Base-by-base conservation (phyloP, 169 alveolate species). In the Plasmodium gallinaceum region DNA sequence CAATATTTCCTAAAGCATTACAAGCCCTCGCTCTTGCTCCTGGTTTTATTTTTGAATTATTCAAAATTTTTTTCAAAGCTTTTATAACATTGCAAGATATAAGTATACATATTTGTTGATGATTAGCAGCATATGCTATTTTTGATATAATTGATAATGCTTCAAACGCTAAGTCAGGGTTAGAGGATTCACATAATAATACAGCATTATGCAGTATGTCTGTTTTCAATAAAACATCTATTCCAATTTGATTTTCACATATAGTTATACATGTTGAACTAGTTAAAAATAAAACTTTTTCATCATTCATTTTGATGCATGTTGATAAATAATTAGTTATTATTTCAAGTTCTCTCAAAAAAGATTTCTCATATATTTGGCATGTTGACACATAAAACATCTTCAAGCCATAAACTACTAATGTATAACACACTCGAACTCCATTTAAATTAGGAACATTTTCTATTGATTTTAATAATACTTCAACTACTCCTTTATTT, bases 1-100 rank as follows among this genome's bases (percentile, higher is more conserved):
- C 98, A 75, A 96, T 83, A 89, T 96, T 96, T 39, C 98, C 98
- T 32, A 96, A 94, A 24, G 96, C 93, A 88, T 96, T 96, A 85
- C 97, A 94, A n/a, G 97, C 96, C 46, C 98, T 90, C 66, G 98
- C 96, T 88, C 95, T 80, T 26, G 95, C 94, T 69, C 90, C 86
- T 43, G 96, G 91, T 74, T 93, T 90, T 45, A 95, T 88, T 32
- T 78, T 90, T 26, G 97, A 95, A 89, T 95, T 94, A 64, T 92
- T 92, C 22, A 96, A 91, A 73, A 96, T 91, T 75, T 92, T 92
- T 37, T 95, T 96, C 93, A 96, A 76, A 60, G 94, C 94, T 76
- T 93, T 90, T 26, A 94, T 95, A 37, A 89, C 93, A 32, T 95
- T 96, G 72, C 90, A 54, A 46, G 92, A 93, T 72, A 95, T 88